Percentiles rank a stretch among this genome's conserved stretches.
Conservation (phyloP, 768 basidiomycete genomes). For the Asterophora parasitica region DNA sequence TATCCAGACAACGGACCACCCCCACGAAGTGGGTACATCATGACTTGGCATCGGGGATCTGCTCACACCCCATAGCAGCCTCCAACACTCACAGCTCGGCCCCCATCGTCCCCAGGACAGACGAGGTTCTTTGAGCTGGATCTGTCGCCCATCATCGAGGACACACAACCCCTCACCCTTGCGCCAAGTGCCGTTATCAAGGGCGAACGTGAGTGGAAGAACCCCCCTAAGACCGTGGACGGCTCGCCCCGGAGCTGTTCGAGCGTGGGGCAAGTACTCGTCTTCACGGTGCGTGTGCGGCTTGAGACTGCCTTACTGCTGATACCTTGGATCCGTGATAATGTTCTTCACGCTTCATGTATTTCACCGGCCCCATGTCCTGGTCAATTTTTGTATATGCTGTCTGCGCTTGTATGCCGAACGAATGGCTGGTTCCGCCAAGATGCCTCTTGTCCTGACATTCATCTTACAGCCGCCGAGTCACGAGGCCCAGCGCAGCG, state of each 20-base stretch:
- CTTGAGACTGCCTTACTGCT: neutral
- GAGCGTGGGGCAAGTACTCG: slow-evolving; percentile 2
- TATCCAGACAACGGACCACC: too few species aligned
- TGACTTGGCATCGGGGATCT: too few species aligned
- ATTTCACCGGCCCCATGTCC: too few species aligned
- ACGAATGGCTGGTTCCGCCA: neutral
- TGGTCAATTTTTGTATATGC: too few species aligned
- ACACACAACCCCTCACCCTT: neutral
- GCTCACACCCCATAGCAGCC: neutral
- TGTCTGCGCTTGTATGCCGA: neutral
- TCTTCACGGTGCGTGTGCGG: slow-evolving; percentile 3
- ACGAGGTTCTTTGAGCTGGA: slow-evolving; percentile 14
- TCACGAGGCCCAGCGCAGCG: neutral
- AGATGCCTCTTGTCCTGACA: neutral
- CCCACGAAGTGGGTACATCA: neutral
- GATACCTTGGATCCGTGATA: neutral
- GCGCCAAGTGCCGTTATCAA: slow-evolving; percentile 8
- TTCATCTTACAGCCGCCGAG: too few species aligned
- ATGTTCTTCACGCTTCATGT: too few species aligned
- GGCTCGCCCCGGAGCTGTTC: neutral
- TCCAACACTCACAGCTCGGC: neutral
- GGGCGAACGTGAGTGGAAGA: neutral
- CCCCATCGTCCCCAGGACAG: slow-evolving; percentile 5
- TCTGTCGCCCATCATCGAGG: slow-evolving; percentile 15
- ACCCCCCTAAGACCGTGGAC: neutral